Conservation (phyloP, 208 protist species). For the Crithidia acanthocephali region DNA sequence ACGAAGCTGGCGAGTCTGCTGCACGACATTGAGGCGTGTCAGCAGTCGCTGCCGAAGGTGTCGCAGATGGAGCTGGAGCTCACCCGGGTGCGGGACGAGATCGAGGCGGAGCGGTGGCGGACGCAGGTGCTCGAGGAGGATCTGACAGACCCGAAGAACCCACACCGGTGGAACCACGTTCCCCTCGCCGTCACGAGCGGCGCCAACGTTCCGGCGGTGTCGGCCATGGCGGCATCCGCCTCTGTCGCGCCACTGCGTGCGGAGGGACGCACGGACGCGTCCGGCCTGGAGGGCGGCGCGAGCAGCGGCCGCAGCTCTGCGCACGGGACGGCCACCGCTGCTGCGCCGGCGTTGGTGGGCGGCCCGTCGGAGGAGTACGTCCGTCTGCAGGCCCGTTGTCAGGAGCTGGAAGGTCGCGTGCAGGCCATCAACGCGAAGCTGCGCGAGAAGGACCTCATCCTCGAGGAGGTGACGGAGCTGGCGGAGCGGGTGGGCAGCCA, state of each 20-base stretch:
- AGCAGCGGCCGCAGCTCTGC: conserved; percentile 13
- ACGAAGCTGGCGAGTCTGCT: conserved; percentile 81
- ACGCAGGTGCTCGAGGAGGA: conserved; percentile 83
- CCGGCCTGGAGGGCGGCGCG: too few species aligned
- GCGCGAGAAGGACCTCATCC: conserved; percentile 96
- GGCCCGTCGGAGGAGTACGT: conserved; percentile 78
- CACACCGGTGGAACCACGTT: conserved; percentile 74
- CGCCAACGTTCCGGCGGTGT: neutral
- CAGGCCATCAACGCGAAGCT: conserved; percentile 94
- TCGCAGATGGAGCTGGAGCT: conserved; percentile 88
- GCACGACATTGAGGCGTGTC: conserved; percentile 83
- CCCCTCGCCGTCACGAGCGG: conserved; percentile 5
- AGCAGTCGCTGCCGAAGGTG: conserved; percentile 79
- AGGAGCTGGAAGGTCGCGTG: conserved; percentile 92
- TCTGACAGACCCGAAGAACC: conserved; percentile 86
- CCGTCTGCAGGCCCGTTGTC: conserved; percentile 86
- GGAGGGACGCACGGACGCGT: neutral
- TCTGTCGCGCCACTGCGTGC: neutral
- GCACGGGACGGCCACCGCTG: neutral
- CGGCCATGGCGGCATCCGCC: conserved; percentile 2
- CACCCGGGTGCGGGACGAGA: conserved; percentile 58
- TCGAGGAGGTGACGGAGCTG: conserved; percentile 94
- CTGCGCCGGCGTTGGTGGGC: conserved; percentile 23
- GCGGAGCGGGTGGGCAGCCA: conserved; percentile 85
- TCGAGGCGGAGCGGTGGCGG: conserved; percentile 88